Evolutionary conservation across 2,329 filamentous ascomycete genomes (phyloP).

Genomic region (Zalaria obscura): DNA sequence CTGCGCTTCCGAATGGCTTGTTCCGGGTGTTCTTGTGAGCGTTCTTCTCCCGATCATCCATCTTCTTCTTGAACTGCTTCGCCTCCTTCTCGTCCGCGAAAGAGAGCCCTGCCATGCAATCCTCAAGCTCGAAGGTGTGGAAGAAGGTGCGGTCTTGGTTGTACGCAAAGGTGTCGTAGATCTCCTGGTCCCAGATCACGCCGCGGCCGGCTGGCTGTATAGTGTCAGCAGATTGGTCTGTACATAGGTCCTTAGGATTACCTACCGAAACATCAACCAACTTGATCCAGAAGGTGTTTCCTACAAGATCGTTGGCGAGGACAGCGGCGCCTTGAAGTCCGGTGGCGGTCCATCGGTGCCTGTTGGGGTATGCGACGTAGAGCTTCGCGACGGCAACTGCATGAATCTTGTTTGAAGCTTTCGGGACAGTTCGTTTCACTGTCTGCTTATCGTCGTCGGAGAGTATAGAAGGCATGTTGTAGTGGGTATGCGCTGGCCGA

Average conservation of each 20-base stretch:
- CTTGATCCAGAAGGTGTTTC: slow-evolving; percentile 95
- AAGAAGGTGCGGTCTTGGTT: slow-evolving; percentile 97
- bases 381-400: slow-evolving; percentile 86
- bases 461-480: slow-evolving; percentile 49
- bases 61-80: slow-evolving; percentile 92
- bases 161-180: slow-evolving; percentile 89
- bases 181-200: slow-evolving; percentile 94
- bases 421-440: slow-evolving; percentile 87
- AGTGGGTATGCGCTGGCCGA: not conserved
- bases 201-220: slow-evolving; percentile 59
- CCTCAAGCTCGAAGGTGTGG: slow-evolving; percentile 90
- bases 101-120: slow-evolving; percentile 77
- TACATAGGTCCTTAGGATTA: slow-evolving; percentile 9
- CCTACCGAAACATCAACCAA: slow-evolving; percentile 89
- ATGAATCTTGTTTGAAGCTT: slow-evolving; percentile 92
- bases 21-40: slow-evolving; percentile 74
- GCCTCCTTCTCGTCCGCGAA: slow-evolving; percentile 97
- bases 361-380: slow-evolving; percentile 82
- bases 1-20: slow-evolving; percentile 51
- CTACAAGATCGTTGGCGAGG: slow-evolving; percentile 84
- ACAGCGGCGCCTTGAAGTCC: slow-evolving; percentile 85
- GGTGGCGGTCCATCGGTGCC: slow-evolving; percentile 80
- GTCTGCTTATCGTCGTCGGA: slow-evolving; percentile 91
- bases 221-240: slow-evolving; percentile 2
- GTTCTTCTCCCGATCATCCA: slow-evolving; percentile 91